These are phyloP conservation scores for Sporothrix brunneoviolacea DNA, from an alignment of 2,329 filamentous ascomycete species.

Conservation along the genomic window DNA sequence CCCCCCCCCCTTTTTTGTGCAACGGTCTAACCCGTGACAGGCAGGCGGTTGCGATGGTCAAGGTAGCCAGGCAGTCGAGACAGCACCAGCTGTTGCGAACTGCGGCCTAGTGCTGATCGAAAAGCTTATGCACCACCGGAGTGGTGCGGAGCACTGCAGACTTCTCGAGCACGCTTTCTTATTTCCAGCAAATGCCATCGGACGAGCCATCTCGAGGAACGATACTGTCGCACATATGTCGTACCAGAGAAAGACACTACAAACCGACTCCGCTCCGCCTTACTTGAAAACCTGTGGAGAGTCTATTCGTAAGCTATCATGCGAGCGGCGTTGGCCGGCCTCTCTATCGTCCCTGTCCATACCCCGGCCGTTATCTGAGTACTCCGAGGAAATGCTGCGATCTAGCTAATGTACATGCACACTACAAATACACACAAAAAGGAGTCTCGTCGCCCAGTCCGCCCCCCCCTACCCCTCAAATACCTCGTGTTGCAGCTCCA, in stretches of 20 bases:
- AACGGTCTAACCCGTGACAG: background rate
- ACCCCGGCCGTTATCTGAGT: background rate
- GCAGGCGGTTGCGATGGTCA: background rate
- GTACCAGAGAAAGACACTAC: no score
- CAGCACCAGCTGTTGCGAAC: background rate
- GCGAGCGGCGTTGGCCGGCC: constrained; percentile 6
- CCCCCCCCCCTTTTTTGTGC: no score
- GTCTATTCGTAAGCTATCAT: background rate
- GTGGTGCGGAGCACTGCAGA: no score
- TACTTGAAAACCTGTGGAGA: no score
- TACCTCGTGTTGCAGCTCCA: constrained; percentile 80
- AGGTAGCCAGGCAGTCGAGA: no score
- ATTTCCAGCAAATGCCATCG: no score
- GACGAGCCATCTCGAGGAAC: no score
- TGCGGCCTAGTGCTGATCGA: background rate
- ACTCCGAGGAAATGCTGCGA: background rate
- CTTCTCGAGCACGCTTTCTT: no score
- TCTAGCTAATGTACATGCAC: no score
- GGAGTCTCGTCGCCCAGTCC: background rate
- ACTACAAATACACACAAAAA: background rate
- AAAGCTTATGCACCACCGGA: no score
- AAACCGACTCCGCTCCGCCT: no score
- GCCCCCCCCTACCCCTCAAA: constrained; percentile 65
- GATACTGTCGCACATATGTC: no score
- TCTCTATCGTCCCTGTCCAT: background rate